phyloP scores from a whole-genome alignment of 257 asterid species.

The Scutellaria galericulata region DNA sequence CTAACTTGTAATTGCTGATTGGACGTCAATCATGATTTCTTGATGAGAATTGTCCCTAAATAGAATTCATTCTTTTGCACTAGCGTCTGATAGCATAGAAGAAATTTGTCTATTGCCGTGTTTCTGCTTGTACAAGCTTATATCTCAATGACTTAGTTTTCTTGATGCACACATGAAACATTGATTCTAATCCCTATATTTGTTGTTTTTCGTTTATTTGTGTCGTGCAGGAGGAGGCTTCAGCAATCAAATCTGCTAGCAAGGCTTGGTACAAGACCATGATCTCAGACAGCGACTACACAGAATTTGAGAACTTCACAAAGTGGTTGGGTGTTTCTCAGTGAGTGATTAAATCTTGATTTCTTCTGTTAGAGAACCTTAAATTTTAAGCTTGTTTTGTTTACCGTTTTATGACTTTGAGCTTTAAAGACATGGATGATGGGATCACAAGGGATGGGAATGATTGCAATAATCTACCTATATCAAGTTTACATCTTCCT shows the following conservation, averaged over 20 bases:
- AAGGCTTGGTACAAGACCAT: constrained; percentile 83
- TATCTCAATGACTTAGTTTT: not conserved
- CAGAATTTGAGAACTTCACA: constrained; percentile 83
- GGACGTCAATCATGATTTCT: too few species aligned
- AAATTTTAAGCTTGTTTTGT: constrained; percentile 23
- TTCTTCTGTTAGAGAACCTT: constrained; percentile 18
- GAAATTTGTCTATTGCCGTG: too few species aligned
- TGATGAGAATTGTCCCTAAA: too few species aligned
- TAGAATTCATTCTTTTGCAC: too few species aligned
- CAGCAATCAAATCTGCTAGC: constrained; percentile 67
- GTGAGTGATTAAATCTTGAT: constrained; percentile 37
- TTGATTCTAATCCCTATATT: not conserved
- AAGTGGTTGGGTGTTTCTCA: constrained; percentile 89
- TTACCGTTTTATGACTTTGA: not conserved
- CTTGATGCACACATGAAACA: not conserved
- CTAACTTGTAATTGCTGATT: too few species aligned
- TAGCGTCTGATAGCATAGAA: too few species aligned
- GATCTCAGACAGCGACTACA: constrained; percentile 87
- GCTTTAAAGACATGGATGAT: too few species aligned
- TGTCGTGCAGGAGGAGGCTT: constrained; percentile 71
- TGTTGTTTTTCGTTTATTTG: not conserved
- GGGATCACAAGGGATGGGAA: too few species aligned
- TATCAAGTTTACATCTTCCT: too few species aligned
- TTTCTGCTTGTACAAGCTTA: not conserved
- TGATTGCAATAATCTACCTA: too few species aligned